Evolutionary conservation across 129 eudicot species (phyloP).

Genomic region (Apium graveolens): DNA sequence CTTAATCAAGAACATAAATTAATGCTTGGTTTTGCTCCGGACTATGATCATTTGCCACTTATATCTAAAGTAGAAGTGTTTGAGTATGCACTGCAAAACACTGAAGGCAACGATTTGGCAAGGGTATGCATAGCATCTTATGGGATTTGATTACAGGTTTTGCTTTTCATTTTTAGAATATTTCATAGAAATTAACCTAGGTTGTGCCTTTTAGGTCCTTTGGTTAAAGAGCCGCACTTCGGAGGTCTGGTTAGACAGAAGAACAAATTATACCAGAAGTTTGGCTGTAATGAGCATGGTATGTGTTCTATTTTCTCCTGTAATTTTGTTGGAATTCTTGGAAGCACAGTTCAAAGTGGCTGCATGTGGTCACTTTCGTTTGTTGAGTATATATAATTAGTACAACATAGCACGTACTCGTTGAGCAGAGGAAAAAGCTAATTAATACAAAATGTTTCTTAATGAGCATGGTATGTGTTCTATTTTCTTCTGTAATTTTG

Average conservation of each 20-base stretch:
- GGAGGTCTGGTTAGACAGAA: slow-evolving; percentile 92
- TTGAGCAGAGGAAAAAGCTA: not conserved
- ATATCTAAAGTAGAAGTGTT: slow-evolving; percentile 95
- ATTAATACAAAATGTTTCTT: too few species aligned
- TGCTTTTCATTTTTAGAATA: not conserved
- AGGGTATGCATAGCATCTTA: slow-evolving; percentile 50
- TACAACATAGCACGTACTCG: not conserved
- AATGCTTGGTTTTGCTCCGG: slow-evolving; percentile 93
- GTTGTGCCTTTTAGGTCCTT: slow-evolving; percentile 48
- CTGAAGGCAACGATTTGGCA: slow-evolving; percentile 91
- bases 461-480: too few species aligned
- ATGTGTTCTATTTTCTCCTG: slow-evolving; percentile 4
- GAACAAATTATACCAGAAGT: slow-evolving; percentile 98
- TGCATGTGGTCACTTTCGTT: not conserved
- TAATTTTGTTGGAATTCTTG: not conserved
- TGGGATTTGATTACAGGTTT: not conserved
- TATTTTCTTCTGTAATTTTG: too few species aligned
- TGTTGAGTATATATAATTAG: not conserved
- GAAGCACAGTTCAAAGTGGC: not conserved
- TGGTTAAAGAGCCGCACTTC: slow-evolving; percentile 99
- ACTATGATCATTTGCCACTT: slow-evolving; percentile 93
- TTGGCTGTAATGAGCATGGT: slow-evolving; percentile 99
- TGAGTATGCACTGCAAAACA: slow-evolving; percentile 78
- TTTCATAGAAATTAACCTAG: not conserved
- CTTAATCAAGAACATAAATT: slow-evolving; percentile 88